Evolutionary conservation across 164 flowering plant species (phyloP).

Genomic region (Malania oleifera): DNA sequence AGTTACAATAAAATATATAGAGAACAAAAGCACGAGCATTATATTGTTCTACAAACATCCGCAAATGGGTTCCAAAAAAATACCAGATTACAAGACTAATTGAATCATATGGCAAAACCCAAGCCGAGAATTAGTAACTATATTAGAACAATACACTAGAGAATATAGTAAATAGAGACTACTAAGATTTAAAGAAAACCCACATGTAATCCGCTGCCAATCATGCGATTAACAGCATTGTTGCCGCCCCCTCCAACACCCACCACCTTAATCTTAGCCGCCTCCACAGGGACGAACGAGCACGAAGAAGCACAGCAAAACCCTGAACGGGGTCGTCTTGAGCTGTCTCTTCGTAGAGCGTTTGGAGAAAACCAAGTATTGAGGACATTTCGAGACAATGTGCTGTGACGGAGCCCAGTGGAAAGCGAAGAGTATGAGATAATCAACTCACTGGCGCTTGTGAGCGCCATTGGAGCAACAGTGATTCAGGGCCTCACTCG

Average conservation of each 20-base stretch:
- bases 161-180: too few species aligned
- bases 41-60: too few species aligned
- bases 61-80: neutral
- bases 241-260: conserved; percentile 99
- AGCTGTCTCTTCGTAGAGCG: conserved; percentile 4
- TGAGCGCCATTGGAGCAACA: conserved; percentile 28
- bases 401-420: conserved; percentile 15
- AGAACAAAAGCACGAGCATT: too few species aligned
- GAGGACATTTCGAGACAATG: conserved; percentile 3
- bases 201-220: conserved; percentile 88
- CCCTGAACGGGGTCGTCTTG: conserved; percentile 16
- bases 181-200: conserved; percentile 8
- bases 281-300: conserved; percentile 57
- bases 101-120: neutral
- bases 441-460: conserved; percentile 30
- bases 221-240: conserved; percentile 97
- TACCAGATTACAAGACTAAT: neutral
- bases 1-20: too few species aligned
- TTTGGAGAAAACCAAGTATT: conserved; percentile 5
- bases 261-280: conserved; percentile 92
- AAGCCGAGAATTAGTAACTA: too few species aligned
- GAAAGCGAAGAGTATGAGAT: conserved; percentile 27
- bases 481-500: neutral
- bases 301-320: conserved; percentile 24
- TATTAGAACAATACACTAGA: too few species aligned